Evolutionary conservation across 78 protist species (phyloP).

Genomic region (Dictyostelium brefeldianum): DNA sequence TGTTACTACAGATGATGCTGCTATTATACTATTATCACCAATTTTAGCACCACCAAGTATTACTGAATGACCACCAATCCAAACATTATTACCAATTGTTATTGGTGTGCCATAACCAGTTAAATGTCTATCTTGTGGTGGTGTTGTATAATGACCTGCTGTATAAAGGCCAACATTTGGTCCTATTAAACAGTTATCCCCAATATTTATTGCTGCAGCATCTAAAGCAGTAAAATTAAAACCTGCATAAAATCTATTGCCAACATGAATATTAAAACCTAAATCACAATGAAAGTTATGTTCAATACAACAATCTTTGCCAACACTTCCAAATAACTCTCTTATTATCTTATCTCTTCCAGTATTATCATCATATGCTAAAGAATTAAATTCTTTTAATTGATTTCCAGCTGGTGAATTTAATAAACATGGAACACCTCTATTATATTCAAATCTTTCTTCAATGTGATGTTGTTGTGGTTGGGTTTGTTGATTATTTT

Average conservation of each 20-base stretch:
- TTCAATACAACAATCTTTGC: constrained; percentile 20
- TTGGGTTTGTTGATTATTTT: too few species aligned
- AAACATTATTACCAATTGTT: constrained; percentile 72
- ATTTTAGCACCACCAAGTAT: constrained; percentile 81
- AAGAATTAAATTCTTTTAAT: not conserved
- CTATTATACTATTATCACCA: constrained; percentile 70
- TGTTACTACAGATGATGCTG: constrained; percentile 85
- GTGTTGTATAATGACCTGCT: constrained; percentile 82
- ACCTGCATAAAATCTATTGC: constrained; percentile 59
- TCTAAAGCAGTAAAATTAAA: constrained; percentile 40
- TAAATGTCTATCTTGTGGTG: not conserved
- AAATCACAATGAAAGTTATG: constrained; percentile 84
- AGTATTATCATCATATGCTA: not conserved
- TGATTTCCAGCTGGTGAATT: not conserved
- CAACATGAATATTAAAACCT: constrained; percentile 72
- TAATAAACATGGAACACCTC: too few species aligned
- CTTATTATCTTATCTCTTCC: not conserved
- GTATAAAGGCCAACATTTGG: constrained; percentile 86
- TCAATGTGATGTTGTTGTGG: too few species aligned
- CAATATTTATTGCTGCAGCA: constrained; percentile 52
- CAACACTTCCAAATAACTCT: not conserved
- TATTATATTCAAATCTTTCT: too few species aligned
- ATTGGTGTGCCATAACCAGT: constrained; percentile 50
- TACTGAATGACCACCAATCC: constrained; percentile 71
- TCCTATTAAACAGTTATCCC: constrained; percentile 58